Evolutionary conservation across 2,329 filamentous ascomycete genomes (phyloP).

Genomic region (Pseudogymnoascus sp.): DNA sequence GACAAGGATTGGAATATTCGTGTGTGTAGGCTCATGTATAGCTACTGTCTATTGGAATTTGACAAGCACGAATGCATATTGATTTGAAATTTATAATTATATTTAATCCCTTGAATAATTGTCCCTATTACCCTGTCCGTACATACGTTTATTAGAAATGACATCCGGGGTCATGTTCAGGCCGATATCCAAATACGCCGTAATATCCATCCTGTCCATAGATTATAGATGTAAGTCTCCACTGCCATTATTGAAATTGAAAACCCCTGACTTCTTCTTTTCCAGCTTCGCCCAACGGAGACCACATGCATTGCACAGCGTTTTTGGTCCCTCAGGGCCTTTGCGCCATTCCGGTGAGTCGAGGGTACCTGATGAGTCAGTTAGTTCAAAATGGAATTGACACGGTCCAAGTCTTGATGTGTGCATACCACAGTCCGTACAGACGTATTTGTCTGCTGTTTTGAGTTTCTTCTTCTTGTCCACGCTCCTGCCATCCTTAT

Average conservation of each 20-base stretch:
- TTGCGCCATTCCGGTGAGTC: slow-evolving; percentile 96
- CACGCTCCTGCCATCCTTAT: slow-evolving; percentile 61
- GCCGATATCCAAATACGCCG: background rate
- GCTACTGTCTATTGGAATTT: background rate
- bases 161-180: background rate
- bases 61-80: background rate
- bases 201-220: background rate
- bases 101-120: background rate
- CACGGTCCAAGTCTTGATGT: background rate
- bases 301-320: slow-evolving; percentile 90
- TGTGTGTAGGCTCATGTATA: slow-evolving; percentile 4
- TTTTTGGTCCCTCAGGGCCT: slow-evolving; percentile 86
- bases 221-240: background rate
- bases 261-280: slow-evolving; percentile 48
- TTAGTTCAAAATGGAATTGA: background rate
- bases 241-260: background rate
- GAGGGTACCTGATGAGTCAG: slow-evolving; percentile 50
- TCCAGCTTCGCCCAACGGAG: slow-evolving; percentile 70
- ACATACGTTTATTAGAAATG: slow-evolving; percentile 4
- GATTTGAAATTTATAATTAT: background rate
- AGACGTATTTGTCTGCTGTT: slow-evolving; percentile 79
- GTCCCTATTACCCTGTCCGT: background rate
- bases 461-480: slow-evolving; percentile 86
- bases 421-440: slow-evolving; percentile 75
- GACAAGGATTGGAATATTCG: background rate